Percentiles rank a stretch among this genome's conserved stretches.
These are phyloP conservation scores for Brassica hybrid DNA, from an alignment of 441 rosid genomes.

Conservation along the genomic window DNA sequence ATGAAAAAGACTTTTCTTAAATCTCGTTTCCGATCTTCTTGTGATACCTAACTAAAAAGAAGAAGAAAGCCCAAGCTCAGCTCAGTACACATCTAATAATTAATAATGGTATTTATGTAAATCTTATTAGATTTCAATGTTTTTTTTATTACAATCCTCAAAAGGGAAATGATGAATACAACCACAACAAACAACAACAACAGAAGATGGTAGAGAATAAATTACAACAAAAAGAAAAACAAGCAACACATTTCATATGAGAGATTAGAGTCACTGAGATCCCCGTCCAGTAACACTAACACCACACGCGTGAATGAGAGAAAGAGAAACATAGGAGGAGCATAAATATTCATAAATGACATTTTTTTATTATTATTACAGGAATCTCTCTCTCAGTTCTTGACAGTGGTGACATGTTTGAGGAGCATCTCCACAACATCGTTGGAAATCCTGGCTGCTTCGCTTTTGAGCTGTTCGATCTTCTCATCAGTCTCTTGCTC, in stretches of 20 bases:
- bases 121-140: not conserved
- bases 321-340: too few relatives aligned
- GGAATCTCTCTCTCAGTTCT: constrained; percentile 24
- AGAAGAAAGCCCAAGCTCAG: too few relatives aligned
- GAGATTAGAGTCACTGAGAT: constrained; percentile 13
- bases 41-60: too few relatives aligned
- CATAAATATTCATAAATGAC: too few relatives aligned
- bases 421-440: constrained; percentile 79
- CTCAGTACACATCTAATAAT: too few relatives aligned
- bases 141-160: constrained; percentile 27
- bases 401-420: constrained; percentile 58
- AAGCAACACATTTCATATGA: not conserved
- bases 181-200: not conserved
- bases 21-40: not conserved
- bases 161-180: constrained; percentile 27
- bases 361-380: too few relatives aligned
- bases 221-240: constrained; percentile 6
- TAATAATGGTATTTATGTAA: too few relatives aligned
- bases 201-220: not conserved
- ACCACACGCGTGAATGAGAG: too few relatives aligned
- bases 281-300: not conserved
- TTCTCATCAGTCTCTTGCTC: constrained; percentile 82
- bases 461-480: constrained; percentile 62
- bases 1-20: not conserved
- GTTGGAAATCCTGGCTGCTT: constrained; percentile 64